A percentile compares a stretch with the other conserved stretches of the same genome.
phyloP scores from a whole-genome alignment of 1,284 basidiomycete genomes.

The Nidula niveotomentosa region DNA sequence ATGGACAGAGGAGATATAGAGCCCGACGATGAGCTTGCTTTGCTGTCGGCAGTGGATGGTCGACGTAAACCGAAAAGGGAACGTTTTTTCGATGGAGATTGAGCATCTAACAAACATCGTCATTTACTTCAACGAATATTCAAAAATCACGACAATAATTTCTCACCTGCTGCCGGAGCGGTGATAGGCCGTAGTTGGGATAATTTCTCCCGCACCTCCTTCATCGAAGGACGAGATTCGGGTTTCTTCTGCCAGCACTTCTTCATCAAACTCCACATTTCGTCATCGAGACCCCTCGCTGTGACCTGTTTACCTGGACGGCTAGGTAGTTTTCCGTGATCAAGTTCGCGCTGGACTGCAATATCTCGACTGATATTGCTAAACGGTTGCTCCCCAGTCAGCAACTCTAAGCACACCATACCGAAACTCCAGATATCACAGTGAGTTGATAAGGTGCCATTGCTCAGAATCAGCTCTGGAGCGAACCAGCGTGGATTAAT shows the following conservation, averaged over 20 bases:
- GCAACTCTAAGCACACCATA: slow-evolving; percentile 41
- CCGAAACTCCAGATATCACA: slow-evolving; percentile 46
- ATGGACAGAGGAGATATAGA: background rate
- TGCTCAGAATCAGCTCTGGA: slow-evolving; percentile 31
- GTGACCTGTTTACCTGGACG: slow-evolving; percentile 23
- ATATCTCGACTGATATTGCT: slow-evolving; percentile 23
- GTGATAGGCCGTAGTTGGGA: slow-evolving; percentile 12
- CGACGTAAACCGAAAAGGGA: slow-evolving; percentile 9
- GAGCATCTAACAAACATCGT: too few species aligned
- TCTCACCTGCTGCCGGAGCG: slow-evolving; percentile 6
- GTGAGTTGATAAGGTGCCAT: slow-evolving; percentile 26
- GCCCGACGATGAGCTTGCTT: slow-evolving; percentile 2
- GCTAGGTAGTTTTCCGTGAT: slow-evolving; percentile 26
- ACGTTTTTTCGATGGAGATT: slow-evolving; percentile 3
- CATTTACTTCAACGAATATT: too few species aligned
- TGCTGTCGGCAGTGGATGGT: slow-evolving; percentile 6
- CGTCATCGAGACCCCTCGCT: slow-evolving; percentile 28
- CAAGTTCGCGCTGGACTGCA: slow-evolving; percentile 27
- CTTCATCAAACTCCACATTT: slow-evolving; percentile 37
- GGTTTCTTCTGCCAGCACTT: slow-evolving; percentile 38
- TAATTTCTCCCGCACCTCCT: slow-evolving; percentile 21
- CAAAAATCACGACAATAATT: too few species aligned
- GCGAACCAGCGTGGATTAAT: slow-evolving; percentile 37
- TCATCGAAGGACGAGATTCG: slow-evolving; percentile 34
- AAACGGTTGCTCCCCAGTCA: slow-evolving; percentile 38